Evolutionary conservation across 371 early-diverging fungal species (phyloP).

Genomic region (Mucor saturninus): DNA sequence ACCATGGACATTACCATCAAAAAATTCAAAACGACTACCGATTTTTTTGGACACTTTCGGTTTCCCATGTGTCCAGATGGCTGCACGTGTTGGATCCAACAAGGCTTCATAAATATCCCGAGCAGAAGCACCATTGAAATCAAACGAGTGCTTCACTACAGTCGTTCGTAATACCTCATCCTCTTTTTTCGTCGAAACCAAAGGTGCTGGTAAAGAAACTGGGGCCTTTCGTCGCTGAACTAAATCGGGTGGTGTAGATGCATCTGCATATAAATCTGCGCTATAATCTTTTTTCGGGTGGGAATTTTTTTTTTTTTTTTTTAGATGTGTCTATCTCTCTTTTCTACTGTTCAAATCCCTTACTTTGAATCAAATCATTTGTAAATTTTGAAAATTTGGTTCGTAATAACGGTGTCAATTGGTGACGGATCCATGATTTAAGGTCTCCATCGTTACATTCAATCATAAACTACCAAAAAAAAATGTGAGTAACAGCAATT

Average conservation of each 20-base stretch:
- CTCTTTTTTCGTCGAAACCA: slow-evolving; percentile 12
- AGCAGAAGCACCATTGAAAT: slow-evolving; percentile 83
- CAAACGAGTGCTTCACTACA: slow-evolving; percentile 72
- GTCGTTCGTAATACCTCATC: slow-evolving; percentile 59
- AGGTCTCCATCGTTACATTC: slow-evolving; percentile 2
- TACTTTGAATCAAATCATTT: slow-evolving; percentile 72
- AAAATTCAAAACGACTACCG: slow-evolving; percentile 73
- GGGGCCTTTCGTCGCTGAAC: slow-evolving; percentile 22
- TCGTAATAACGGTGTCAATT: slow-evolving; percentile 62
- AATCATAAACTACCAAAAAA: slow-evolving; percentile 10
- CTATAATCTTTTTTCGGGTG: slow-evolving; percentile 55
- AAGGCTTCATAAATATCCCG: slow-evolving; percentile 81
- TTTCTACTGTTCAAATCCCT: slow-evolving; percentile 4
- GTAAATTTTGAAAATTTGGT: slow-evolving; percentile 70
- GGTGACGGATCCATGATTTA: slow-evolving; percentile 53
- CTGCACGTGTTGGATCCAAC: slow-evolving; percentile 72
- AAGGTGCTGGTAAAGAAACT: slow-evolving; percentile 14
- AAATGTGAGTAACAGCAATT: no score
- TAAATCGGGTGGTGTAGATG: slow-evolving; percentile 21
- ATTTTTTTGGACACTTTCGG: slow-evolving; percentile 53
- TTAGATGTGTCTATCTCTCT: neutral
- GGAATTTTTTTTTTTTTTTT: no score
- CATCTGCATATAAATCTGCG: slow-evolving; percentile 77
- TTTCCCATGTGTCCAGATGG: slow-evolving; percentile 75
- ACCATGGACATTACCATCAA: slow-evolving; percentile 90